Base-by-base conservation (phyloP, 1,284 basidiomycete genomes). In the Boletus semigastroideus region DNA sequence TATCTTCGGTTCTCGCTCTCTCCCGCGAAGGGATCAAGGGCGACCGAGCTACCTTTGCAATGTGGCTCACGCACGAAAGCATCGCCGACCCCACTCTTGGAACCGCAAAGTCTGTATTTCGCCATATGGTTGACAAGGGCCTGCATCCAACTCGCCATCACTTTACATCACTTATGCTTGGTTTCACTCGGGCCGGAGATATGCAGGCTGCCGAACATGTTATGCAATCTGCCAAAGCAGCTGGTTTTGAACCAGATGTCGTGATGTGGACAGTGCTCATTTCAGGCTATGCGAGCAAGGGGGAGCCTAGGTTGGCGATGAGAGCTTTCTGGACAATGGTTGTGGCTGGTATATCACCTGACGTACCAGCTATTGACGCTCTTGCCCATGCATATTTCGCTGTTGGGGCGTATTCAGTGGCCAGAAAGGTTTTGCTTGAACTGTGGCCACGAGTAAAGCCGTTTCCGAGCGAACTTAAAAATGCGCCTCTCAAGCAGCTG, bases 231-330 rank as follows among this genome's bases (percentile, higher is more conserved):
- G 82, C 84, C 28, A 61, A 66, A 40, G 64, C 70, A 39, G 71
- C 75, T 5, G 82, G 82, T 16, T 65, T 84, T 46, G 67, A 70
- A 36, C 78, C 81, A 16, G 81, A 82, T 58, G 76, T 80, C 17
- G 77, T 83, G 46, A 80, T 87, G 78, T 87, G 82, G 72, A 91
- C 88, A 19, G 83, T 86, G 55, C 74, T 91, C 57, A 83, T 91
- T 55, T 72, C 74, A 27, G 87, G 84, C 3, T 78, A 86, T 65
- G 85, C 79, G 17, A 79, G 79, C 33, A 73, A 73, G 52, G 77
- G 79, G n/a, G 71, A 82, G 37, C 78, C 87, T 8, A 68, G 71
- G 4, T 63, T 69, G 19, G 86, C 87, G 2, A 68, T 81, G 59
- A 71, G 69, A 33, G 68, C 74, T 22, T 89, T 90, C 61, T 75